Evolutionary conservation across 352 stramenopile species (phyloP), one percentile per base, ranked within the genome.

Genomic region (Plasmopara viticola): DNA sequence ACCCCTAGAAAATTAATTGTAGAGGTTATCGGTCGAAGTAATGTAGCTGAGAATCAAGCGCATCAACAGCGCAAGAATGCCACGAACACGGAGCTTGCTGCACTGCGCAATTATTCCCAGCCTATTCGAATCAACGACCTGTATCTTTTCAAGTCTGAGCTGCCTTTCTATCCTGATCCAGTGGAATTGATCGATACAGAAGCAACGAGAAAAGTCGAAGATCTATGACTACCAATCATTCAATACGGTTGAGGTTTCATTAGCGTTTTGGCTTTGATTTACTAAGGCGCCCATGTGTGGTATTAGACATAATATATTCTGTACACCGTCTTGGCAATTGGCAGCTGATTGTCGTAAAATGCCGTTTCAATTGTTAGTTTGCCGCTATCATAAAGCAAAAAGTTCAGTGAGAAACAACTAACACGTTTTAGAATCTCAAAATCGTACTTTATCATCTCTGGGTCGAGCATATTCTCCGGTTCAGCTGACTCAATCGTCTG

Each of bases 321-420:
- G 57, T 97, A 95, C 56, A 95, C 76, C 28, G 85, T 96, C 76
- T 95, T 96, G 58, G 82, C 83, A 57, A 97, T 92, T 25, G 88
- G 62, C 30, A 69, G 60, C 42, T 94, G 68, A 30, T 80, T 92
- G 62, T 98, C 91, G 66, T 96, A 97, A 62, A 98, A 98, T n/a
- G 72, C 86, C 7, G 93, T 98, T 58, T 98, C 94, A 43, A 98
- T 97, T 37, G 84, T 95, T 34, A 98, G 74, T 47, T 97, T 93
- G 10, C 91, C 94, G 39, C 78, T 95, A 43, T 1, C 37, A 45
- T n/a, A 15, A 2, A 51, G 10, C 28, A 15, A 35, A 33, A 15
- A 42, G 20, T 3, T 42, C 5, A 42, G 29, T 30, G 13, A 48
- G 30, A 43, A 25, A 25, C 20, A 25, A 25, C n/a, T 3, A 25